Base-by-base conservation (phyloP, 1,284 basidiomycete genomes). In the Agroathelia rolfsii region DNA sequence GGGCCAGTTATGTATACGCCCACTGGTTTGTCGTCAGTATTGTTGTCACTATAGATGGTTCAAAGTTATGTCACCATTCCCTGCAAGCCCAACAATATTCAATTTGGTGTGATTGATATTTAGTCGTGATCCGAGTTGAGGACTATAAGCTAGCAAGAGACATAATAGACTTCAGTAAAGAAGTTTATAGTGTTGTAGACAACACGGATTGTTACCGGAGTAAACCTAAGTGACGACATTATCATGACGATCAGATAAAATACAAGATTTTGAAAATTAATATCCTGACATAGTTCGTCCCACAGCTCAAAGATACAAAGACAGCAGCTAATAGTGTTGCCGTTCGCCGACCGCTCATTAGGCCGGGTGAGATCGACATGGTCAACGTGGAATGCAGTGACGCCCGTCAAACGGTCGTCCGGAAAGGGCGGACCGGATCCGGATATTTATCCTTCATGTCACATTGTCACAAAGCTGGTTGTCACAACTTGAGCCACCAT, bases 241-340 rank as follows among this genome's bases (percentile, higher is more conserved):
- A n/a, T n/a, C n/a, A 22, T 28, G 34, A 24, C 25, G 10, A 43
- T 11, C 19, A 24, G 22, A 12, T 11, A 23, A 8, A n/a, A n/a
- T n/a, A 4, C 23, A 24, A 10, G 16, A 10, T 10, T 11, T 11
- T 8, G 28, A 29, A 1, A 14, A 7, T 3, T n/a, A 48, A n/a
- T n/a, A n/a, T n/a, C n/a, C 59, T 32, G 51, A 82, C 79, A 64
- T 83, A 82, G 46, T 80, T 80, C 5, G 79, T 80, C 17, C 79
- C 80, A 16, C 78, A 76, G 39, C 68, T 56, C 28, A 80, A 47
- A 0, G 74, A 62, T 2, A 76, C 75, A 13, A 77, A 42, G 28
- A 77, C 43, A 11, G 72, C 72, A n/a, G 65, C 59, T 13, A 69
- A 16, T 10, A 79, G 60, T 7, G 65, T 64, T 11, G 60, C 56